These are phyloP conservation scores for Pisolithus thermaeus DNA, from an alignment of 1,284 basidiomycete genomes.

Conservation along the genomic window DNA sequence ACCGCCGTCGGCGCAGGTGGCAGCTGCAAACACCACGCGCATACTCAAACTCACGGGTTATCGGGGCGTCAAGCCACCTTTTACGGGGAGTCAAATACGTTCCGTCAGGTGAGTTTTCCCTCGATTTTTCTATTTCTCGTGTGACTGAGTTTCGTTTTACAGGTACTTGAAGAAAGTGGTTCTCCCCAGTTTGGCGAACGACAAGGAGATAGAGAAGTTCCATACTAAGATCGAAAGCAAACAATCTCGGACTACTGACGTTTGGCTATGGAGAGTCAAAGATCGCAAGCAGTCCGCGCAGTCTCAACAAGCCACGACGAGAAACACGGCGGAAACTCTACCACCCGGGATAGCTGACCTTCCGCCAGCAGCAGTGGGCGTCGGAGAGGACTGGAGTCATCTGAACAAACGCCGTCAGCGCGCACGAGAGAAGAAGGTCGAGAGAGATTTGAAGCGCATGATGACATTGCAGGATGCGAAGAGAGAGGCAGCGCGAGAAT, in stretches of 20 bases:
- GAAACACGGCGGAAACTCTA: background rate
- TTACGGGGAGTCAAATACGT: conserved; percentile 41
- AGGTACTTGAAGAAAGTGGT: conserved; percentile 58
- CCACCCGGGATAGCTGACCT: conserved; percentile 11
- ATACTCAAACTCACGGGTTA: background rate
- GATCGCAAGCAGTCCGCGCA: conserved; percentile 1
- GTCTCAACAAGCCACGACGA: background rate
- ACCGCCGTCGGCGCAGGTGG: background rate
- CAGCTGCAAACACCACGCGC: background rate
- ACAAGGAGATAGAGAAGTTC: conserved; percentile 40
- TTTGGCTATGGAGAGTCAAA: conserved; percentile 37
- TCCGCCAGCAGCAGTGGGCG: conserved; percentile 38
- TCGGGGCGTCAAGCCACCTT: conserved; percentile 25
- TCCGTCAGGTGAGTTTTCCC: conserved; percentile 41
- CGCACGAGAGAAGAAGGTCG: conserved; percentile 35
- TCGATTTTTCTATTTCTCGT: background rate
- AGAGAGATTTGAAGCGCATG: conserved; percentile 28
- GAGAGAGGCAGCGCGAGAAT: conserved; percentile 1
- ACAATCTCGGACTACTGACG: conserved; percentile 20
- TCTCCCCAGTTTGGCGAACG: conserved; percentile 41
- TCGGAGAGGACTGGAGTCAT: conserved; percentile 50
- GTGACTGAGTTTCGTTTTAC: background rate
- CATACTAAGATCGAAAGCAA: conserved; percentile 22
- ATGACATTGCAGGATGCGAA: conserved; percentile 20
- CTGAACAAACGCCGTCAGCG: conserved; percentile 48